Base-by-base conservation (phyloP, 768 basidiomycete genomes). In the Agrocybe praecox region DNA sequence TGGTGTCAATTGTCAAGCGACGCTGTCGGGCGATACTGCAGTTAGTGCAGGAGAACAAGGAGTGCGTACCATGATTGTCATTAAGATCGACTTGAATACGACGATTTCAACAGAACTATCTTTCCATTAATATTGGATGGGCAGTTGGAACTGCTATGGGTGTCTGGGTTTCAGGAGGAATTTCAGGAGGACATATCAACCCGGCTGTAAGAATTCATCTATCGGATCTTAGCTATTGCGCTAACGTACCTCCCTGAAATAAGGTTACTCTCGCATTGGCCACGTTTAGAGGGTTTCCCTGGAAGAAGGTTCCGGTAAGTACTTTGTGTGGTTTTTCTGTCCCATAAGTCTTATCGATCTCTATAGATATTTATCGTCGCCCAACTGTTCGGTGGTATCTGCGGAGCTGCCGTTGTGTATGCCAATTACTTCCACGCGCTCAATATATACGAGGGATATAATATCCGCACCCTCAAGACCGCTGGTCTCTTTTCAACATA, bases 151-250 rank as follows among this genome's bases (percentile, higher is more conserved):
- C 82, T 3, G 82, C 84, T 9, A 73, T 90, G 68, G 89, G 87
- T 29, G 87, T 87, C 10, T 90, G 86, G 87, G 77, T 84, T 2
- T 79, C 80, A 19, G 80, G 79, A 48, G 84, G 85, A 46, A 79
- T 89, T 55, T 89, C 89, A 46, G 89, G 87, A 6, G 89, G 88
- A 24, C 89, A 92, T 63, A 81, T 90, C 58, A 90, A 90, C 64
- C 88, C 88, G 33, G 85, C 86, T 29, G 88, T 85, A 68, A 17
- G 78, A 71, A 19, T 46, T 52, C 9, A 18, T 12, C 23, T 18
- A 18, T 46, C 29, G 47, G 43, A 14, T 26, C 21, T 52, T 26
- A 43, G n/a, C 33, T 53, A 12, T 4, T 6, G 42, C 51, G 15
- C 12, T 32, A 12, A 26, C 55, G 55, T 6, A 56, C 53, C 15